A percentile compares a stretch with the other conserved stretches of the same genome.
These are phyloP conservation scores for Gaultheria prostrata DNA, from an alignment of 148 eudicot species.

Conservation along the genomic window DNA sequence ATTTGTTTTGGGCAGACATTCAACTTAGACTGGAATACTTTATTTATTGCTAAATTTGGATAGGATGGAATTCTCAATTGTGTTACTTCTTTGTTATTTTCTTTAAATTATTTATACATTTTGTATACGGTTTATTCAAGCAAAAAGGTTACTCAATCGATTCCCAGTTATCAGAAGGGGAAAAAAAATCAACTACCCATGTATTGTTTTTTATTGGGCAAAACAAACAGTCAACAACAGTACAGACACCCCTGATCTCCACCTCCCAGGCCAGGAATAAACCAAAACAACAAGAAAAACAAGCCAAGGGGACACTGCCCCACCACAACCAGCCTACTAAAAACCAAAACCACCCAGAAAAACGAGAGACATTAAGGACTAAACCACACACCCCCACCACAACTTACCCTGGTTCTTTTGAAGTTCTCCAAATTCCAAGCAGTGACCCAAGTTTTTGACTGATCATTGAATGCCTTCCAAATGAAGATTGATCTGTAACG, in stretches of 20 bases:
- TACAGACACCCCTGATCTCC: neutral
- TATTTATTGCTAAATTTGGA: neutral
- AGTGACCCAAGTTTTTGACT: neutral
- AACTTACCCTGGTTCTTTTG: slow-evolving; percentile 3
- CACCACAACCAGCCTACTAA: neutral
- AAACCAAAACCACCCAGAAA: neutral
- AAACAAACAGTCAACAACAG: neutral
- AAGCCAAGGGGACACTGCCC: neutral
- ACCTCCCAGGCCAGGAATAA: neutral
- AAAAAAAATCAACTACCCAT: neutral
- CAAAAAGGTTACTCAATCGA: neutral
- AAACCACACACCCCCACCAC: neutral
- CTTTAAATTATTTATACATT: neutral
- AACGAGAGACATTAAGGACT: neutral
- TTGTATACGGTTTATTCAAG: neutral
- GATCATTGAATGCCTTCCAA: neutral
- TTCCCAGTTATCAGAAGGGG: neutral
- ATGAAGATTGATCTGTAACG: neutral
- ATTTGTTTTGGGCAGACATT: neutral
- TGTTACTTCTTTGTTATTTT: neutral
- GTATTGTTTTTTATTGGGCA: neutral
- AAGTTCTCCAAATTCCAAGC: neutral
- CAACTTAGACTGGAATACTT: neutral
- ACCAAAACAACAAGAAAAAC: neutral
- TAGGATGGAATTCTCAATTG: neutral